Evolutionary conservation across 2,329 filamentous ascomycete species (phyloP).

Genomic region (Phaeoacremonium minimum): DNA sequence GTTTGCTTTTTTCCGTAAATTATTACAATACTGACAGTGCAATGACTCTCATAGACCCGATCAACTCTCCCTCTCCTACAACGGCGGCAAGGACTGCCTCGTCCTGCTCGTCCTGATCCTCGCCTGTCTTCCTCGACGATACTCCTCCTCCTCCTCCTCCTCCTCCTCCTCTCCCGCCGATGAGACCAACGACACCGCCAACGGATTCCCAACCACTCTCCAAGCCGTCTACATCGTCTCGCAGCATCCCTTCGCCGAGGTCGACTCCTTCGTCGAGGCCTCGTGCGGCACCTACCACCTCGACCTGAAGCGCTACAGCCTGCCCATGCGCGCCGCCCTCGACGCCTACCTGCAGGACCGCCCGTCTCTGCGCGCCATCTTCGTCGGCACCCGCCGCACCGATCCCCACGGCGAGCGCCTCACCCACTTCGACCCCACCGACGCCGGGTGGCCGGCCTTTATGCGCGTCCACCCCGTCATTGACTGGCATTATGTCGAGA

Average conservation of each 20-base stretch:
- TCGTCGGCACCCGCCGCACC: slow-evolving; percentile 84
- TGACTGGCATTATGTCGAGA: slow-evolving; percentile 94
- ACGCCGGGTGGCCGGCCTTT: slow-evolving; percentile 84
- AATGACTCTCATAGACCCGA: slow-evolving; percentile 49
- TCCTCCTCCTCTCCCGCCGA: slow-evolving; percentile 2
- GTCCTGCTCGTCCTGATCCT: slow-evolving; percentile 87
- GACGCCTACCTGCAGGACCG: slow-evolving; percentile 67
- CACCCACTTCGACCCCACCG: slow-evolving; percentile 81
- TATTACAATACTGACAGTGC: slow-evolving; percentile 5
- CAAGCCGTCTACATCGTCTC: slow-evolving; percentile 89
- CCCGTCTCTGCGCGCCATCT: slow-evolving; percentile 67
- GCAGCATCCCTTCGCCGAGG: slow-evolving; percentile 75
- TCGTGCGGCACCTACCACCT: slow-evolving; percentile 70
- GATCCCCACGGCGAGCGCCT: slow-evolving; percentile 83
- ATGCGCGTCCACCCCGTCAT: slow-evolving; percentile 94
- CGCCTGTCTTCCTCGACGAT: slow-evolving; percentile 45
- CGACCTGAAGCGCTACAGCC: slow-evolving; percentile 66
- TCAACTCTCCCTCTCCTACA: slow-evolving; percentile 87
- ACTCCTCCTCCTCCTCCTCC: slow-evolving; percentile 5
- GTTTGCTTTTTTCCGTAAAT: slow-evolving; percentile 1
- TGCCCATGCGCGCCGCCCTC: slow-evolving; percentile 80
- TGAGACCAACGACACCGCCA: slow-evolving; percentile 1
- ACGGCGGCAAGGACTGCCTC: slow-evolving; percentile 96
- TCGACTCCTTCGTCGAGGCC: slow-evolving; percentile 75
- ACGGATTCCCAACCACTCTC: slow-evolving; percentile 41